Evolutionary conservation across 1,284 basidiomycete genomes (phyloP), one percentile per base, ranked within the genome.

Genomic region (Microbotryum saponariae): DNA sequence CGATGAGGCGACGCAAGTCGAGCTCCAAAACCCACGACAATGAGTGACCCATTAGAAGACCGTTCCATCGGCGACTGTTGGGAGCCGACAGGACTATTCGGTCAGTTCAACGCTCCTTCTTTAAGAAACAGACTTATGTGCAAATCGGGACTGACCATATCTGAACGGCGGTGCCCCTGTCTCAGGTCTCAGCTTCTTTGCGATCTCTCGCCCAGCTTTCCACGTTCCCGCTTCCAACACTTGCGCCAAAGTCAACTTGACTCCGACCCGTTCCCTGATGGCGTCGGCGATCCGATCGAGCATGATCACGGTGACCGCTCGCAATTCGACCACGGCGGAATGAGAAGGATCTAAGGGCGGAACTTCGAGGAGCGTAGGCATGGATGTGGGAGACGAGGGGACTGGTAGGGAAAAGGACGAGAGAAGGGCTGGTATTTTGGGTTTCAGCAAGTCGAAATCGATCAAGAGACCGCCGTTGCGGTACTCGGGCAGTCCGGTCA

Each of bases 161-260:
- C 45, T 87, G 71, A 94, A 89, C 0, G 91, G 91, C 1, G 91
- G 91, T 1, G 79, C 79, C 0, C 89, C 84, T 0, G 83, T 86
- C 51, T 79, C 77, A 0, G 86, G 86, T 20, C 92, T 78, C 74
- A 84, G 86, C 72, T 81, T 76, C 74, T 85, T 87, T 0, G 93
- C 93, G 52, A 97, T 89, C 76, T 94, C 89, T 7, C 91, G 80
- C 0, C 88, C 93, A 3, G 90, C 91, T 73, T 93, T 94, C 94
- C 93, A 97, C 0, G 92, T 97, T 2, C 91, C 91, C 56, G 86
- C 85, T 76, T 97, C 93, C 33, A 97, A 79, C 0, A 97, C 85
- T 75, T 97, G 94, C 0, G 89, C 86, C 14, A 96, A 82, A 0
- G 83, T 82, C 31, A 81, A 69, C 33, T 85, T 79, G 2, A 77